These are phyloP conservation scores for Lipomyces sp. DNA, from an alignment of 805 yeast genomes.

Conservation along the genomic window DNA sequence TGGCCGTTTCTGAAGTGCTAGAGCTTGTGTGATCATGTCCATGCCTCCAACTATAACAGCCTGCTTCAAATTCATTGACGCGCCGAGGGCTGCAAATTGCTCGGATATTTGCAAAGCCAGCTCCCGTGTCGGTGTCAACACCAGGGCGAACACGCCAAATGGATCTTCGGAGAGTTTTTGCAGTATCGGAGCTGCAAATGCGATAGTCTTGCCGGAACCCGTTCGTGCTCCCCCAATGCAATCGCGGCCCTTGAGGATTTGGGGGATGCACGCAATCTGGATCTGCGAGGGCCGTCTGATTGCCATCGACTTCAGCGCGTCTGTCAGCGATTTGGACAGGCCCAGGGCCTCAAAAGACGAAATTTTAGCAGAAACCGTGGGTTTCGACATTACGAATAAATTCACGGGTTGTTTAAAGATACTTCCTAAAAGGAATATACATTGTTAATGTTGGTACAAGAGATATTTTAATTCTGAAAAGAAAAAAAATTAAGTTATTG, in stretches of 20 bases:
- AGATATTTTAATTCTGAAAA: no score
- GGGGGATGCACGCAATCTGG: slow-evolving; percentile 87
- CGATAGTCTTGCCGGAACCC: slow-evolving; percentile 97
- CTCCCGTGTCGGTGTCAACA: slow-evolving; percentile 91
- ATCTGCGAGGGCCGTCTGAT: slow-evolving; percentile 83
- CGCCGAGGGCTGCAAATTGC: slow-evolving; percentile 91
- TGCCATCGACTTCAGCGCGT: slow-evolving; percentile 78
- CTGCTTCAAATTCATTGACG: slow-evolving; percentile 83
- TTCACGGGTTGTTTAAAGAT: background rate
- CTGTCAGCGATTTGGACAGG: slow-evolving; percentile 82
- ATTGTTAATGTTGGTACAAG: no score
- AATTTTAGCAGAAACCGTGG: background rate
- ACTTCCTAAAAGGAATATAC: no score
- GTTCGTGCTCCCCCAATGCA: slow-evolving; percentile 99
- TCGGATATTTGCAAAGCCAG: slow-evolving; percentile 96
- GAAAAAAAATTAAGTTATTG: no score
- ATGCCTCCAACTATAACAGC: slow-evolving; percentile 92
- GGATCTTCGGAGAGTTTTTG: slow-evolving; percentile 96
- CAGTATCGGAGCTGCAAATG: slow-evolving; percentile 97
- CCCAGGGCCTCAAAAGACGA: slow-evolving; percentile 64
- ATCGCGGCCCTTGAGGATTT: slow-evolving; percentile 71
- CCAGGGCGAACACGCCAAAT: slow-evolving; percentile 84
- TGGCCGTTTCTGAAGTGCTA: slow-evolving; percentile 79
- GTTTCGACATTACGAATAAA: background rate
- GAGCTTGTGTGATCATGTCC: slow-evolving; percentile 86